Base-by-base conservation (phyloP, 2,329 filamentous ascomycete species). In the Aureobasidium sp. region DNA sequence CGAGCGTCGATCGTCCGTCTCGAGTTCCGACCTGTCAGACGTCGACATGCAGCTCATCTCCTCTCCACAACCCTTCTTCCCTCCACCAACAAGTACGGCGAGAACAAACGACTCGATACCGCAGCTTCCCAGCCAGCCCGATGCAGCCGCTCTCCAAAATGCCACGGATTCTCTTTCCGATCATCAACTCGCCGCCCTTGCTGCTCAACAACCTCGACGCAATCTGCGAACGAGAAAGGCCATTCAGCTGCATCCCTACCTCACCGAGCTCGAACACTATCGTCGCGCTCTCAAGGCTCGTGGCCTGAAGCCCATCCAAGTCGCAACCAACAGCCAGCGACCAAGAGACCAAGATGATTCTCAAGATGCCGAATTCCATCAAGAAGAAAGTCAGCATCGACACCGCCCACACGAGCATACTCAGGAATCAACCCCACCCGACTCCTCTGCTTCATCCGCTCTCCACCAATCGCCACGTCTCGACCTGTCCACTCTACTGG, bases 221-320 rank as follows among this genome's bases (percentile, higher is more conserved):
- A 73, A 69, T 9, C 69, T 79, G 23, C 71, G 78, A n/a, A 67
- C 74, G 47, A 69, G 78, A 10, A 77, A 77, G 49, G 74, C 77
- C 15, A 78, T 78, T 49, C 78, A 80, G 63, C 64, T 80, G 29
- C 75, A 79, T 68, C 78, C 78, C 2, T 80, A 79, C 62, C 65
- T 74, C 23, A 64, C 78, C 23, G 77, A 79, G 51, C 71, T 71
- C 21, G 74, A 76, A 53, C 67, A 71, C 37, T 78, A 79, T 63
- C 70, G 74, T 25, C 71, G 71, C 61, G 72, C 74, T 51, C 73
- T 74, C 31, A 72, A 73, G 63, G 73, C 74, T 45, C 68, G 74
- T 59, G 78, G 78, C 2, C 64, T 79, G 13, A 73, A 70, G 55
- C 77, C 78, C 3, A 70, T 79, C 15, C 68, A 69, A 9, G 63